These are phyloP conservation scores for Simplicillium aogashimaense DNA, from an alignment of 2,329 filamentous ascomycete species.

Conservation along the genomic window DNA sequence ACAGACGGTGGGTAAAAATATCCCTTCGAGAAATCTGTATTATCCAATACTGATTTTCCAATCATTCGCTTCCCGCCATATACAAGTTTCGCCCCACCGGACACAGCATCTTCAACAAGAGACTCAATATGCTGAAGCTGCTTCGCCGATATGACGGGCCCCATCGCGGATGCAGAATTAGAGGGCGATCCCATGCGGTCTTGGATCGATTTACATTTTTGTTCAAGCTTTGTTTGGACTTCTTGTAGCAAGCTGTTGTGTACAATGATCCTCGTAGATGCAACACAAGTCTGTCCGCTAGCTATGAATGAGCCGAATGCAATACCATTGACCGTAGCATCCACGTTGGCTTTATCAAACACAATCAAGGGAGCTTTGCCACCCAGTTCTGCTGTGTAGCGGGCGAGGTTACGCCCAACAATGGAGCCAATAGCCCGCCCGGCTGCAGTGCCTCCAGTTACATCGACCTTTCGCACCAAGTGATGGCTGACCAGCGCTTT, in stretches of 20 bases:
- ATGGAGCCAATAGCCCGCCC: slow-evolving; percentile 59
- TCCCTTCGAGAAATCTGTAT: slow-evolving; percentile 39
- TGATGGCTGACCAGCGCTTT: slow-evolving; percentile 41
- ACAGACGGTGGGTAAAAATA: slow-evolving; percentile 80
- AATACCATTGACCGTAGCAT: slow-evolving; percentile 59
- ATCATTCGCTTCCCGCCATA: slow-evolving; percentile 38
- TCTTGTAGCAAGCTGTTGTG: slow-evolving; percentile 56
- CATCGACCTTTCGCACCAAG: slow-evolving; percentile 55
- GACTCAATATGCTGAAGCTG: slow-evolving; percentile 59
- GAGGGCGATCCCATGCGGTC: slow-evolving; percentile 46
- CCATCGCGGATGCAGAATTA: slow-evolving; percentile 51
- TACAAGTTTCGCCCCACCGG: slow-evolving; percentile 28
- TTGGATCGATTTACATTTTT: slow-evolving; percentile 47
- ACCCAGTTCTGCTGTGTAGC: slow-evolving; percentile 62
- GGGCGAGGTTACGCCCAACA: slow-evolving; percentile 56
- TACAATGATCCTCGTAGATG: slow-evolving; percentile 66
- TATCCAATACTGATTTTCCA: slow-evolving; percentile 37
- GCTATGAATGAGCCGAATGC: slow-evolving; percentile 49
- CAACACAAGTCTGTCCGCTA: slow-evolving; percentile 51
- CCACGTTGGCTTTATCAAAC: slow-evolving; percentile 54
- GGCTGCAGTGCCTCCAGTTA: slow-evolving; percentile 66
- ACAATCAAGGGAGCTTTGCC: slow-evolving; percentile 63
- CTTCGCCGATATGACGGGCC: slow-evolving; percentile 49
- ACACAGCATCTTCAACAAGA: slow-evolving; percentile 55
- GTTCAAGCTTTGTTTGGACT: slow-evolving; percentile 54